Conservation (phyloP, 768 basidiomycete genomes). For the Phylloporus rhodoxanthus region DNA sequence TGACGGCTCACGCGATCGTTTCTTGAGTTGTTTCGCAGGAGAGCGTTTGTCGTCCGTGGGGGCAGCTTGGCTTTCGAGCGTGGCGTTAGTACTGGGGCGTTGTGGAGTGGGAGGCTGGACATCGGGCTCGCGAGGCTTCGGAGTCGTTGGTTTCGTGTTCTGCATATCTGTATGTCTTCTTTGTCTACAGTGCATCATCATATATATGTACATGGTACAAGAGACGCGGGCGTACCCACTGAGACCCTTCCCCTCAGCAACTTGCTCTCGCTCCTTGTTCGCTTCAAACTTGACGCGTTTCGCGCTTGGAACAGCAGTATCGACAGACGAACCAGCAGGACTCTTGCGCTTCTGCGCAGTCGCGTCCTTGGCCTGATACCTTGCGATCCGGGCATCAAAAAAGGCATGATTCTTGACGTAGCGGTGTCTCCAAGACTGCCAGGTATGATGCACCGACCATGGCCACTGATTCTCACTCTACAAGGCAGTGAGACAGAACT, state of each 20-base stretch:
- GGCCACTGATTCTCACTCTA: conserved; percentile 41
- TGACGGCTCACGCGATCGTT: conserved; percentile 6
- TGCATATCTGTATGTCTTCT: not conserved
- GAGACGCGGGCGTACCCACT: conserved; percentile 4
- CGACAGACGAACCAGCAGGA: not conserved
- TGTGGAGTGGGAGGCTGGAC: not conserved
- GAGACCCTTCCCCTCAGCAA: not conserved
- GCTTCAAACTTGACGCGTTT: conserved; percentile 8
- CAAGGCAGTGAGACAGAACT: not conserved
- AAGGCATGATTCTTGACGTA: conserved; percentile 41
- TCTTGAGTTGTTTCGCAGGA: conserved; percentile 4
- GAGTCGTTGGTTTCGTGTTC: not conserved
- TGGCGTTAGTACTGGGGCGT: not conserved
- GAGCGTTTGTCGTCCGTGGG: not conserved
- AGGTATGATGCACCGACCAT: conserved; percentile 49
- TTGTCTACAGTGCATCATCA: conserved; percentile 6
- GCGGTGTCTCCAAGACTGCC: conserved; percentile 61
- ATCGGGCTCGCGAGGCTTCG: not conserved
- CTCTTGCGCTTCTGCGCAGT: conserved; percentile 6
- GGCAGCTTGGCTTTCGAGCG: not conserved
- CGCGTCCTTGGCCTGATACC: conserved; percentile 33
- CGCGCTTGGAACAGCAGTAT: not conserved
- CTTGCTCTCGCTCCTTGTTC: not conserved
- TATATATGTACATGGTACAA: not conserved
- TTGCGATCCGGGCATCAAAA: conserved; percentile 41